Evolutionary conservation across 192 early-diverging fungal genomes (phyloP).

Genomic region (Spinellus fusiger): DNA sequence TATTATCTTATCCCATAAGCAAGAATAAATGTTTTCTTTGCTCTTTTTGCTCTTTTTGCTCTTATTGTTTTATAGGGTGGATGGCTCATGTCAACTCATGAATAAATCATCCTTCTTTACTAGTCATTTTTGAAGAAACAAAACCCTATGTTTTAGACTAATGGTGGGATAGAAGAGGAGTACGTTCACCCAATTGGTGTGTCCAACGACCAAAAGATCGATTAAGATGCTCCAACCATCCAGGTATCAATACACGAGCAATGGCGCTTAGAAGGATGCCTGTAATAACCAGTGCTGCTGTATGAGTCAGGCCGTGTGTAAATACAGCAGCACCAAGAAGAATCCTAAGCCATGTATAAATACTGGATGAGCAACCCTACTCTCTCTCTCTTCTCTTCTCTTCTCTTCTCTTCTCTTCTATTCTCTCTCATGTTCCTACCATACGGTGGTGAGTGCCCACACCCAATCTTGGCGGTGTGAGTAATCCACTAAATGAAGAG

Average conservation of each 20-base stretch:
- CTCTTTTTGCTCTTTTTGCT: no score
- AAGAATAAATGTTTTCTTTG: no score
- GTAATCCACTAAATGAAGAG: constrained; percentile 29
- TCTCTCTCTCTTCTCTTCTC: background rate
- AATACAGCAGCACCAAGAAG: constrained; percentile 14
- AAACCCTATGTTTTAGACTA: background rate
- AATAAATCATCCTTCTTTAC: no score
- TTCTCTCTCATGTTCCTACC: constrained; percentile 2
- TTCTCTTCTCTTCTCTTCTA: background rate
- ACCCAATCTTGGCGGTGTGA: constrained; percentile 32
- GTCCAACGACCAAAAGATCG: constrained; percentile 20
- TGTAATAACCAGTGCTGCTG: constrained; percentile 18
- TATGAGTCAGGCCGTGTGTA: constrained; percentile 14
- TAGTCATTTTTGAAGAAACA: no score
- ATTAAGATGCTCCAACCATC: constrained; percentile 17
- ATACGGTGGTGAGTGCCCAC: constrained; percentile 32
- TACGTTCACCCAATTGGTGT: constrained; percentile 25
- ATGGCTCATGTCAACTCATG: no score
- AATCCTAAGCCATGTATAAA: no score
- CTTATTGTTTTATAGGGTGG: no score
- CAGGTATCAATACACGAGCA: constrained; percentile 19
- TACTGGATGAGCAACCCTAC: no score
- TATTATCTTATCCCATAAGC: background rate
- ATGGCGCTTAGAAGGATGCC: constrained; percentile 31
- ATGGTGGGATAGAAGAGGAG: constrained; percentile 18